Evolutionary conservation across 2,329 filamentous ascomycete species (phyloP).

Genomic region (Peltaster fructicola): DNA sequence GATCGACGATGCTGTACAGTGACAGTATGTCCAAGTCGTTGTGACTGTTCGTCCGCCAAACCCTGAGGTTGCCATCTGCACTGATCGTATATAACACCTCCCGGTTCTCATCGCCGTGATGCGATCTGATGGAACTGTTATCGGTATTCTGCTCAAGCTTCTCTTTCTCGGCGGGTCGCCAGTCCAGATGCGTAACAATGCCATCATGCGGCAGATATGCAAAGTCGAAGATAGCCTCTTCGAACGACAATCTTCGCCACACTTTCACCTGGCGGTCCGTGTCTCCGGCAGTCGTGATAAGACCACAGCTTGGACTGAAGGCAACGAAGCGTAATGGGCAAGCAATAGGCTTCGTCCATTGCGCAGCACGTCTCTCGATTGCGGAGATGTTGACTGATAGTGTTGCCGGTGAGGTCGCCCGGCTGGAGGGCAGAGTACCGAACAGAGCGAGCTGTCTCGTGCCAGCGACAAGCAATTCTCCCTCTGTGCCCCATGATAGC

Average conservation of each 20-base stretch:
- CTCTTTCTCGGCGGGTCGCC: conserved; percentile 40
- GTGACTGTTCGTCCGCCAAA: conserved; percentile 67
- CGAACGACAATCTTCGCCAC: conserved; percentile 77
- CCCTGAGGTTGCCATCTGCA: conserved; percentile 57
- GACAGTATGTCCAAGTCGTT: conserved; percentile 55
- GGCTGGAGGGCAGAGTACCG: conserved; percentile 27
- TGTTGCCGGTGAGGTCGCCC: conserved; percentile 10
- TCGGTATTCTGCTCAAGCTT: conserved; percentile 42
- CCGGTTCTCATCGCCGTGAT: conserved; percentile 31
- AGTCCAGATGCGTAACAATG: conserved; percentile 65
- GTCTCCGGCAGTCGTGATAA: conserved; percentile 64
- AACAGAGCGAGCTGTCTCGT: conserved; percentile 51
- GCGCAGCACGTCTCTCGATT: conserved; percentile 26
- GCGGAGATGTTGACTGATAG: conserved; percentile 17
- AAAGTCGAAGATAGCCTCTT: conserved; percentile 76
- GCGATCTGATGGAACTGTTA: conserved; percentile 11
- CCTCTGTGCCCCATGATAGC: conserved; percentile 73
- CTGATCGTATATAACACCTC: conserved; percentile 86
- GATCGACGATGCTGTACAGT: conserved; percentile 66
- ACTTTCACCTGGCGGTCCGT: conserved; percentile 78
- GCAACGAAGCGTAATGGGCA: conserved; percentile 55
- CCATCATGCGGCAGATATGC: conserved; percentile 75
- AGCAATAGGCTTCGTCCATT: conserved; percentile 62
- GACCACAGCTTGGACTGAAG: conserved; percentile 71
- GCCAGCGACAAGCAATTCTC: conserved; percentile 70